phyloP scores from a whole-genome alignment of 305 asterid species.

The Striga hermonthica region DNA sequence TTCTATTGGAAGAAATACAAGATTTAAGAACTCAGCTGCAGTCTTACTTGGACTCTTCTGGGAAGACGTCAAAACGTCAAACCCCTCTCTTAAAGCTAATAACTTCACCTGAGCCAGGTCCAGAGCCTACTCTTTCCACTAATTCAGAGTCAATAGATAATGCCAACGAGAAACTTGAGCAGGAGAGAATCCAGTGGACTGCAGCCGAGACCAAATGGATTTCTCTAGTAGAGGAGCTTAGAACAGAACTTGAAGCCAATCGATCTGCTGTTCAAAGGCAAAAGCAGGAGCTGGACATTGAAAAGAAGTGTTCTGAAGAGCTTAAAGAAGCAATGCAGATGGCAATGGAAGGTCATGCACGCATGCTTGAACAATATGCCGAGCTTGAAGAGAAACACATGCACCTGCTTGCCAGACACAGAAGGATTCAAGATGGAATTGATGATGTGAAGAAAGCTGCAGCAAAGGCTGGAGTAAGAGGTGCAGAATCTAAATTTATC shows the following conservation, averaged over 20 bases:
- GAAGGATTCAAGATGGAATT: slow-evolving; percentile 79
- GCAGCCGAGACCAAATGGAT: slow-evolving; percentile 91
- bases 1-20: slow-evolving; percentile 84
- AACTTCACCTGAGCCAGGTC: slow-evolving; percentile 59
- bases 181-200: slow-evolving; percentile 77
- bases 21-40: slow-evolving; percentile 82
- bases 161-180: slow-evolving; percentile 63
- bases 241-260: slow-evolving; percentile 62
- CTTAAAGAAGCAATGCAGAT: slow-evolving; percentile 96
- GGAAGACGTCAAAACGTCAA: slow-evolving; percentile 53
- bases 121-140: slow-evolving; percentile 41
- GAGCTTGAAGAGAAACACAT: slow-evolving; percentile 97
- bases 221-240: slow-evolving; percentile 75
- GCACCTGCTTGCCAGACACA: slow-evolving; percentile 72
- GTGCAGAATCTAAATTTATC: slow-evolving; percentile 85
- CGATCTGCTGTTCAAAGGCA: slow-evolving; percentile 55
- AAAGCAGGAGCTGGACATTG: slow-evolving; percentile 75
- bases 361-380: slow-evolving; percentile 98
- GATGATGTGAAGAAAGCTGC: slow-evolving; percentile 96
- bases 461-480: slow-evolving; percentile 84
- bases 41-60: slow-evolving; percentile 69
- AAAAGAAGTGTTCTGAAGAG: slow-evolving; percentile 86
- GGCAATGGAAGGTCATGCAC: slow-evolving; percentile 99
- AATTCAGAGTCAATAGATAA: slow-evolving; percentile 49
- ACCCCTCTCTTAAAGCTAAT: slow-evolving; percentile 56